Evolutionary conservation across 345 rosid genomes (phyloP).

Genomic region (Cochlearia excelsa): DNA sequence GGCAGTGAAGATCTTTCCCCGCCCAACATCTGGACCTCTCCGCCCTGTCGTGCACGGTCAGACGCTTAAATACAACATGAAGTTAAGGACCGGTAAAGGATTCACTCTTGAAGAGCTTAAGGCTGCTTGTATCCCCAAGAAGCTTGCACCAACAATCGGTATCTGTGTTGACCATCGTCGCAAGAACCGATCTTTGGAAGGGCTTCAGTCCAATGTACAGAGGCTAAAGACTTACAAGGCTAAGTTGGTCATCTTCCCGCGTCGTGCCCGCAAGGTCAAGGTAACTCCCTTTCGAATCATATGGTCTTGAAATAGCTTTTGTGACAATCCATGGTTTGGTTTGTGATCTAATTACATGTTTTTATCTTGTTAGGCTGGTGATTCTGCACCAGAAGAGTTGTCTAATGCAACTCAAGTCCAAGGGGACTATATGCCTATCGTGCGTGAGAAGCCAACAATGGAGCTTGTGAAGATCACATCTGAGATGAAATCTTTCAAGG

Average conservation of each 20-base stretch:
- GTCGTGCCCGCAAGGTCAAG: slow-evolving; percentile 67
- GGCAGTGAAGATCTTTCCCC: slow-evolving; percentile 81
- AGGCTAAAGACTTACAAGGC: slow-evolving; percentile 89
- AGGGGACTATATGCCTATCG: slow-evolving; percentile 64
- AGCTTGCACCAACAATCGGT: slow-evolving; percentile 70
- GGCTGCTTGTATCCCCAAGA: slow-evolving; percentile 64
- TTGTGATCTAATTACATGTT: background rate
- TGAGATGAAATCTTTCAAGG: slow-evolving; percentile 77
- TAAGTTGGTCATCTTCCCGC: slow-evolving; percentile 80
- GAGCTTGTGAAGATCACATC: slow-evolving; percentile 74
- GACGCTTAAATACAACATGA: slow-evolving; percentile 84
- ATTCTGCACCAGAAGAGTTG: slow-evolving; percentile 75
- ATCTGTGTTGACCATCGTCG: slow-evolving; percentile 73
- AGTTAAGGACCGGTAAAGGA: slow-evolving; percentile 74
- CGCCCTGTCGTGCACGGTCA: slow-evolving; percentile 80
- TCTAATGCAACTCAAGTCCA: slow-evolving; percentile 82
- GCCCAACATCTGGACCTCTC: slow-evolving; percentile 75
- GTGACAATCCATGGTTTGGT: no score
- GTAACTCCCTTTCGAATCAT: slow-evolving; percentile 29
- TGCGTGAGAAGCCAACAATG: slow-evolving; percentile 56
- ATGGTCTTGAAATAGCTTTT: background rate
- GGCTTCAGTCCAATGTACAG: slow-evolving; percentile 71
- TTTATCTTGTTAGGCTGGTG: slow-evolving; percentile 62
- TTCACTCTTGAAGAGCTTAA: slow-evolving; percentile 86
- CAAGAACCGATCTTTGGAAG: slow-evolving; percentile 64